These are phyloP conservation scores for Cyberlindnera maritima DNA, from an alignment of 805 yeast genomes.

Conservation along the genomic window DNA sequence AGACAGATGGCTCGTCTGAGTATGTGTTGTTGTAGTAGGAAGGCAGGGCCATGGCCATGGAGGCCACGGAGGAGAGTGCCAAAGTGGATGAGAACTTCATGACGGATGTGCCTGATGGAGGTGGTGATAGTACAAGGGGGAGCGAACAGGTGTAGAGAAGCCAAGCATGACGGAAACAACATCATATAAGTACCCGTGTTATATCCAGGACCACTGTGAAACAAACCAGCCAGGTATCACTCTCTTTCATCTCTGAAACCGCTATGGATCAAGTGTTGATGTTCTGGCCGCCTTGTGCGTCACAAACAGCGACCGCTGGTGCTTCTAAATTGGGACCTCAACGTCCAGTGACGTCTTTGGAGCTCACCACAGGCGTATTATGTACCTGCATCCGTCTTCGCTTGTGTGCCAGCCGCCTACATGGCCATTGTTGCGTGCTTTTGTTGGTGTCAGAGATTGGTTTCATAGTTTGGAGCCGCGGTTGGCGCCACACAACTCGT, in stretches of 20 bases:
- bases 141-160: neutral
- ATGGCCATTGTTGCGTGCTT: neutral
- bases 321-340: neutral
- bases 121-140: neutral
- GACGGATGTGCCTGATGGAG: neutral
- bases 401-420: neutral
- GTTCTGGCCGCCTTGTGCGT: neutral
- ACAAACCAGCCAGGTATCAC: neutral
- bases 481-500: neutral
- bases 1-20: neutral
- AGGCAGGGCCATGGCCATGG: neutral
- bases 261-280: neutral
- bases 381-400: neutral
- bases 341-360: neutral
- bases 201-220: neutral
- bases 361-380: neutral
- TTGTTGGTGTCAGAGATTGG: neutral
- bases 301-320: neutral
- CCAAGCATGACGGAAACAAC: neutral
- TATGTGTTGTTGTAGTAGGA: neutral
- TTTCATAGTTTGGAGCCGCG: neutral
- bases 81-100: neutral
- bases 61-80: neutral
- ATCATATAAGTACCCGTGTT: neutral
- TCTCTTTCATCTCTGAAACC: slow-evolving; percentile 11